A percentile compares a stretch with the other conserved stretches of the same genome.
phyloP scores from a whole-genome alignment of 2,329 filamentous ascomycete species.

The Cercospora sp. region DNA sequence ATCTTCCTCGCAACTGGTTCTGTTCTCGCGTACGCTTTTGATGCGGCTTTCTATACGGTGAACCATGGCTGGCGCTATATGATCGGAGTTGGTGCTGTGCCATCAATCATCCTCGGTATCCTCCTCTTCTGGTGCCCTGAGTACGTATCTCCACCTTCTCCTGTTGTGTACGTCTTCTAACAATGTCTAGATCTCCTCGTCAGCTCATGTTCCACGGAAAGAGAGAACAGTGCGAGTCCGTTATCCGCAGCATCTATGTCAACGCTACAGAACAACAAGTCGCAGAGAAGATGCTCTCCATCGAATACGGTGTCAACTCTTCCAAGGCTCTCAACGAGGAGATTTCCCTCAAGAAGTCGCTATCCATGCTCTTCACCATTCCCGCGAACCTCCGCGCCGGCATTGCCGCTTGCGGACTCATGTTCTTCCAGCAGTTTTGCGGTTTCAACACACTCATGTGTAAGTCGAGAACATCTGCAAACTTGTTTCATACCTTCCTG shows the following conservation, averaged over 20 bases:
- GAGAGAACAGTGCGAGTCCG: constrained; percentile 37
- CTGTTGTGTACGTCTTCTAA: not conserved
- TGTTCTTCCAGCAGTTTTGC: constrained; percentile 45
- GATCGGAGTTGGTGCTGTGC: constrained; percentile 40
- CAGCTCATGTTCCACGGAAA: constrained; percentile 44
- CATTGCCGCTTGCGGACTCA: constrained; percentile 43
- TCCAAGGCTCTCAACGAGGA: constrained; percentile 30
- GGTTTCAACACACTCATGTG: constrained; percentile 83
- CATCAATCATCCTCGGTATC: constrained; percentile 40
- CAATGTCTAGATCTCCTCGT: constrained; percentile 35
- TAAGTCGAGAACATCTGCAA: constrained; percentile 46
- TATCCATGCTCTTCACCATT: constrained; percentile 40
- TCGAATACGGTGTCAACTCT: constrained; percentile 39
- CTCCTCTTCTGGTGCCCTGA: constrained; percentile 41
- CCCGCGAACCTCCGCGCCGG: constrained; percentile 43
- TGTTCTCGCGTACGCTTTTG: constrained; percentile 40
- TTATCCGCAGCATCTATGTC: constrained; percentile 42
- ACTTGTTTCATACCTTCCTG: not conserved
- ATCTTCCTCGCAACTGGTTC: constrained; percentile 37
- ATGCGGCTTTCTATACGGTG: constrained; percentile 41
- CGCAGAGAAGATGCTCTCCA: constrained; percentile 28
- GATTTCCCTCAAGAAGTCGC: constrained; percentile 36
- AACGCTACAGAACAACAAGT: constrained; percentile 26
- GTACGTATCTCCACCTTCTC: not conserved
- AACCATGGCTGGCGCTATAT: constrained; percentile 38